Base-by-base conservation (phyloP, 2,329 filamentous ascomycete genomes). In the Hawksworthiomyces lignivorus region DNA sequence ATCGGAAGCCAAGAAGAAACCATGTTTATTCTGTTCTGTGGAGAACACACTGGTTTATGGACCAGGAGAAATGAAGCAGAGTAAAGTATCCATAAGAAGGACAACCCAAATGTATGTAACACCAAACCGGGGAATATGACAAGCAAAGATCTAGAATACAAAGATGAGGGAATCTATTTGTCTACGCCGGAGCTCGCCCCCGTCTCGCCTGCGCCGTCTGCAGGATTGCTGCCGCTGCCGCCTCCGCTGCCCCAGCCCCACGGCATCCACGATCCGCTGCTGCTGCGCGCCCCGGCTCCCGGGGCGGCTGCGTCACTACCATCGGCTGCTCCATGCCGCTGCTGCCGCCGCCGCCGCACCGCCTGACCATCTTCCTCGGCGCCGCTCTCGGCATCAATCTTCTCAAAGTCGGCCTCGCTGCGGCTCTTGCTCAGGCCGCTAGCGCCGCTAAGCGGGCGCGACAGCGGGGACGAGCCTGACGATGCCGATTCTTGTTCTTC, bases 371-470 rank as follows among this genome's bases (percentile, higher is more conserved):
- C 48, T 34, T 76, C 75, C 55, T 77, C 80, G 20, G 66, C 67
- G 9, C 72, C 73, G 54, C 80, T 82, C 56, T 89, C 84, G 26
- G 81, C 79, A 48, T 92, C 84, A 51, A 63, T 86, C 59, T 87
- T 85, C 56, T 94, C 88, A 56, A 96, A 96, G 53, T 94, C 90
- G 17, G 76, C 77, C 58, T 95, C 88, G 59, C 86, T 94, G 49
- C 80, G 80, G 56, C 85, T 90, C 65, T 90, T 90, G 53, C 77
- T 82, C 54, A 94, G 64, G 4, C 69, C 77, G 51, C 79, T 82
- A 51, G 92, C 63, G 2, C 68, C 74, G 47, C 72, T 74, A 53
- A 62, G 62, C 29, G 35, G 34, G n/a, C 39, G 43, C 22, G 43
- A 40, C 35, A 41, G 33, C 4, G 41, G 39, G 20, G 36, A 40